Percentiles rank a stretch among this genome's conserved stretches.
phyloP scores from a whole-genome alignment of 2,329 filamentous ascomycete genomes.

The Hortaea werneckii region DNA sequence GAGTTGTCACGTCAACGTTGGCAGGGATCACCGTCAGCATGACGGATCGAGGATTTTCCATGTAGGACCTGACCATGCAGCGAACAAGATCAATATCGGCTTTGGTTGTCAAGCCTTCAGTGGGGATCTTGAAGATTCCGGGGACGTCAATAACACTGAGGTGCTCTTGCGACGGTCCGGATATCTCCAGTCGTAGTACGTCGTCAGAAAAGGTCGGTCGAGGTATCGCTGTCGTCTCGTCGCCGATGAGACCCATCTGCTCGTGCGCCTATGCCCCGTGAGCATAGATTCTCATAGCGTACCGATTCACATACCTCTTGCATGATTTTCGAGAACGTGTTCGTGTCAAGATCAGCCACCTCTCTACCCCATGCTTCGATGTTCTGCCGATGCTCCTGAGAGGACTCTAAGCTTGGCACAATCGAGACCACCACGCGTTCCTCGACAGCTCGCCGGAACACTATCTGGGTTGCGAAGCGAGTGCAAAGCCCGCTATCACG shows the following conservation, averaged over 20 bases:
- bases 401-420: slow-evolving; percentile 10
- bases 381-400: slow-evolving; percentile 5
- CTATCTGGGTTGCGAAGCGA: slow-evolving; percentile 25
- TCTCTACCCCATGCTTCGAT: slow-evolving; percentile 6
- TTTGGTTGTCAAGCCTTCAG: slow-evolving; percentile 26
- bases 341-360: slow-evolving; percentile 8
- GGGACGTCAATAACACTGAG: slow-evolving; percentile 23
- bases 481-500: slow-evolving; percentile 47
- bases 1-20: slow-evolving; percentile 36
- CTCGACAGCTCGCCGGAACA: slow-evolving; percentile 12
- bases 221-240: background rate
- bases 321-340: slow-evolving; percentile 15
- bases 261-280: slow-evolving; percentile 4
- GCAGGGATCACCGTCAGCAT: slow-evolving; percentile 36
- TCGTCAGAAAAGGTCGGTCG: slow-evolving; percentile 20
- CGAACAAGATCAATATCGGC: slow-evolving; percentile 29
- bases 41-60: slow-evolving; percentile 30
- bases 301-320: slow-evolving; percentile 6
- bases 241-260: slow-evolving; percentile 8
- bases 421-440: slow-evolving; percentile 11
- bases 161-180: slow-evolving; percentile 19
- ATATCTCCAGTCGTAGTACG: slow-evolving; percentile 20
- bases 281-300: background rate
- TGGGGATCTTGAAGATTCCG: slow-evolving; percentile 26
- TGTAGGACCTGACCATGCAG: slow-evolving; percentile 31